A percentile compares a stretch with the other conserved stretches of the same genome.
phyloP scores from a whole-genome alignment of 495 filamentous ascomycete species.

The Penicillium malachiteum region DNA sequence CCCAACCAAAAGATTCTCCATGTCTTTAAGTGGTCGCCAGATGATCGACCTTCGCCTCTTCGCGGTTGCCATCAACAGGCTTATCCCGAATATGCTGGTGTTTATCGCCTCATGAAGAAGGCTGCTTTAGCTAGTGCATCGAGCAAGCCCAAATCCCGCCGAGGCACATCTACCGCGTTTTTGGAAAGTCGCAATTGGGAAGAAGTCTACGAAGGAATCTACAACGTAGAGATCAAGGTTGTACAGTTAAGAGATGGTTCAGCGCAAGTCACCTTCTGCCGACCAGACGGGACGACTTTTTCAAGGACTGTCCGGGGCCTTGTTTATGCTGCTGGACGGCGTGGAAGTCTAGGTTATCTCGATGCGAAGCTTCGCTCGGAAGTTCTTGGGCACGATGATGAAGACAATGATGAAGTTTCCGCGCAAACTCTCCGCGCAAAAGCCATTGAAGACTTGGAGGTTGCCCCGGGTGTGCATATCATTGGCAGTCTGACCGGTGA shows the following conservation, averaged over 20 bases:
- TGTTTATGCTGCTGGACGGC: slow-evolving; percentile 62
- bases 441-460: slow-evolving; percentile 53
- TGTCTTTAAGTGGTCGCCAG: slow-evolving; percentile 61
- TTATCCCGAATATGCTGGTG: slow-evolving; percentile 65
- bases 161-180: slow-evolving; percentile 43
- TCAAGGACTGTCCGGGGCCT: slow-evolving; percentile 47
- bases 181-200: slow-evolving; percentile 50
- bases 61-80: slow-evolving; percentile 62
- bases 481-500: slow-evolving; percentile 66
- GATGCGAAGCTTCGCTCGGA: slow-evolving; percentile 48
- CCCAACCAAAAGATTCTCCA: slow-evolving; percentile 56
- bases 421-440: slow-evolving; percentile 56
- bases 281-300: slow-evolving; percentile 44
- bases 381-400: slow-evolving; percentile 37
- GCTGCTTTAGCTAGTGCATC: slow-evolving; percentile 34
- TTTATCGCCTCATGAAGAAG: slow-evolving; percentile 64
- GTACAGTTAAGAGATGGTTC: slow-evolving; percentile 36
- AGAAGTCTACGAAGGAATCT: slow-evolving; percentile 55
- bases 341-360: slow-evolving; percentile 58
- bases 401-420: slow-evolving; percentile 42
- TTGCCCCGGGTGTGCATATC: slow-evolving; percentile 56
- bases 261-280: slow-evolving; percentile 47
- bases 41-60: slow-evolving; percentile 56
- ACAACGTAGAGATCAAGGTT: slow-evolving; percentile 52
- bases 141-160: slow-evolving; percentile 27